A percentile compares a stretch with the other conserved stretches of the same genome.
Conservation (phyloP, 805 yeast genomes). For the Pichia rugopelliculosa region DNA sequence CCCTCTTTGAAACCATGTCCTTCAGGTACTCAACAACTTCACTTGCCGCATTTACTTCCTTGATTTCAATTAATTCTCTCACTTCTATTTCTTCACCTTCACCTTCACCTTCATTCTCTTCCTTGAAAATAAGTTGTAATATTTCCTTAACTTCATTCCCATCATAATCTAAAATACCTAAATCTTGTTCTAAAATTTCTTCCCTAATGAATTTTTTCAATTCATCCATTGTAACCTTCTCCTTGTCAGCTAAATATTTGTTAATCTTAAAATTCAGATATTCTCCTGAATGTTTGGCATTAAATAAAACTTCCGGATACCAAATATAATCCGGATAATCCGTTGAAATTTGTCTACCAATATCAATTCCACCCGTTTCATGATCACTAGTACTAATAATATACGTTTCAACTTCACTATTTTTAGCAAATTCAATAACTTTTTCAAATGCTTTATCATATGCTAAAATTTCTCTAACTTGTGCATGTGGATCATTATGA, state of each 20-base stretch:
- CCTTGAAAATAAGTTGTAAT: slow-evolving; percentile 27
- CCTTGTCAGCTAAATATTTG: slow-evolving; percentile 7
- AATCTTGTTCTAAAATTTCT: slow-evolving; percentile 51
- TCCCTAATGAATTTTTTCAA: slow-evolving; percentile 40
- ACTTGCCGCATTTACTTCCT: slow-evolving; percentile 22
- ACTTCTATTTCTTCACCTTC: slow-evolving; percentile 34
- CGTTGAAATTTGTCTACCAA: slow-evolving; percentile 66
- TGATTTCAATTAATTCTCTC: slow-evolving; percentile 32
- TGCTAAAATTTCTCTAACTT: slow-evolving; percentile 84
- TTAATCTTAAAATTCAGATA: slow-evolving; percentile 45
- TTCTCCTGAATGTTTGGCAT: slow-evolving; percentile 75
- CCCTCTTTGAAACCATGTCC: slow-evolving; percentile 67
- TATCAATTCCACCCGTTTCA: slow-evolving; percentile 92
- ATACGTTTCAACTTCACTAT: slow-evolving; percentile 66
- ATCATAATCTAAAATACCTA: slow-evolving; percentile 58
- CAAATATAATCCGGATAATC: slow-evolving; percentile 80
- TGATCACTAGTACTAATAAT: slow-evolving; percentile 85
- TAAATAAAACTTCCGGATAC: slow-evolving; percentile 70
- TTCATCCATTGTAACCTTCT: slow-evolving; percentile 3
- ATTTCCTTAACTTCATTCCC: slow-evolving; percentile 45
- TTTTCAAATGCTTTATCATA: slow-evolving; percentile 76
- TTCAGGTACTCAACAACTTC: slow-evolving; percentile 41
- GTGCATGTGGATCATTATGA: slow-evolving; percentile 89
- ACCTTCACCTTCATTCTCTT: slow-evolving; percentile 44
- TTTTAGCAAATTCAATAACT: slow-evolving; percentile 62